Conservation (phyloP, 768 basidiomycete species). For the Dentipellis sp. region DNA sequence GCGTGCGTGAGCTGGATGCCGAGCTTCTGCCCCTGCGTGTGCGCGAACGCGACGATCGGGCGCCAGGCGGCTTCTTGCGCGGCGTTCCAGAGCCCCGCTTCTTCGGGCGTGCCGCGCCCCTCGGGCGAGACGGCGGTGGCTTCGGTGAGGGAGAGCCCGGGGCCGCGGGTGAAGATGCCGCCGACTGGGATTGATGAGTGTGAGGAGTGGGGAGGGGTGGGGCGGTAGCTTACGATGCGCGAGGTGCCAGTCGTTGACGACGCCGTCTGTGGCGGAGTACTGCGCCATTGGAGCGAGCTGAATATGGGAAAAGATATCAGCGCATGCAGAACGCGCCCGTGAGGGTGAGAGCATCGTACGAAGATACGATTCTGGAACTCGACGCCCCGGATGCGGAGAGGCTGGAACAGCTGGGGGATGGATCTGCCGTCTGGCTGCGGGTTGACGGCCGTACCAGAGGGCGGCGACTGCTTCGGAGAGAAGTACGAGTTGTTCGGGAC, state of each 20-base stretch:
- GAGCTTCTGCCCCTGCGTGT: slow-evolving; percentile 58
- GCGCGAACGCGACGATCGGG: slow-evolving; percentile 57
- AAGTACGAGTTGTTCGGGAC: not conserved
- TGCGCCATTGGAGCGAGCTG: slow-evolving; percentile 6
- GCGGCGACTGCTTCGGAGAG: not conserved
- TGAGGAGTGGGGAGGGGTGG: not conserved
- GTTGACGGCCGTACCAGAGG: not conserved
- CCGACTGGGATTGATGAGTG: slow-evolving; percentile 31
- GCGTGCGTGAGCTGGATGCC: slow-evolving; percentile 73
- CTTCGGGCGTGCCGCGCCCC: slow-evolving; percentile 60
- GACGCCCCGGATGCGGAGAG: not conserved
- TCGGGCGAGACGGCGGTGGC: slow-evolving; percentile 51
- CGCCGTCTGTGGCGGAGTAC: not conserved
- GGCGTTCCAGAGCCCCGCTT: slow-evolving; percentile 51
- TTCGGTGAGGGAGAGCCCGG: slow-evolving; percentile 55
- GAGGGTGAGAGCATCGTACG: not conserved
- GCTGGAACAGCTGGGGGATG: not conserved
- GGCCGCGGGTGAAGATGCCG: slow-evolving; percentile 43
- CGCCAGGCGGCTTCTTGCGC: slow-evolving; percentile 37
- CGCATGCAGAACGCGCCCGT: too few species aligned
- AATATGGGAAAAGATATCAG: too few species aligned
- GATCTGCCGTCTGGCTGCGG: not conserved
- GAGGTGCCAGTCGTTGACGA: slow-evolving; percentile 5
- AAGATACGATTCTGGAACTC: not conserved
- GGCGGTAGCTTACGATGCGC: not conserved